A percentile compares a stretch with the other conserved stretches of the same genome.
phyloP scores from a whole-genome alignment of 805 yeast species.

The Lachancea lanzarotensis region DNA sequence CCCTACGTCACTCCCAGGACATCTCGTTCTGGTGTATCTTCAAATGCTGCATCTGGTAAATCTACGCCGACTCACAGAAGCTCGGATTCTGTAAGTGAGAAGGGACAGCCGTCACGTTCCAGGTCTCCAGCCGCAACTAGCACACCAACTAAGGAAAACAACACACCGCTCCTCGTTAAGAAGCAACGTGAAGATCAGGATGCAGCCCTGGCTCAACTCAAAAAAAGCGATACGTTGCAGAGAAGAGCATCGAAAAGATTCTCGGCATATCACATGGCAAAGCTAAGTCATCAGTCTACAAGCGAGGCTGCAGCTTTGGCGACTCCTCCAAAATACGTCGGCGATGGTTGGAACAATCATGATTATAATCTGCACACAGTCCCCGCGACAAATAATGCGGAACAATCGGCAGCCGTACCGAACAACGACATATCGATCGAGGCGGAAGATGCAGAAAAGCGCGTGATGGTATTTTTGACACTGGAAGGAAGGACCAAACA shows the following conservation, averaged over 20 bases:
- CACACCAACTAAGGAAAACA: conserved; percentile 11
- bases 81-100: not conserved
- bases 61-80: not conserved
- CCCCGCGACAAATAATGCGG: not conserved
- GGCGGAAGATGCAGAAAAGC: not conserved
- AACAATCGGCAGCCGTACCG: not conserved
- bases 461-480: conserved; percentile 40
- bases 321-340: conserved; percentile 1
- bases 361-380: not conserved
- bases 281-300: conserved; percentile 46
- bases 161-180: conserved; percentile 7
- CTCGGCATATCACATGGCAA: conserved; percentile 88
- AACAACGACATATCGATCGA: not conserved
- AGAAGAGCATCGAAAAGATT: conserved; percentile 91
- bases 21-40: conserved; percentile 1
- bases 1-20: not conserved
- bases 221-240: conserved; percentile 75
- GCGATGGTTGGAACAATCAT: not conserved
- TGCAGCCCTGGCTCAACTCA: conserved; percentile 71
- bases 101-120: not conserved
- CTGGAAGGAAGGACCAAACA: conserved; percentile 51
- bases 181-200: conserved; percentile 17
- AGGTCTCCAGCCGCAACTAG: conserved; percentile 8
- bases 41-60: conserved; percentile 7
- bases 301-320: conserved; percentile 13